Evolutionary conservation across 2,329 filamentous ascomycete species (phyloP), one percentile per base, ranked within the genome.

Genomic region (Colletotrichum falcatum): DNA sequence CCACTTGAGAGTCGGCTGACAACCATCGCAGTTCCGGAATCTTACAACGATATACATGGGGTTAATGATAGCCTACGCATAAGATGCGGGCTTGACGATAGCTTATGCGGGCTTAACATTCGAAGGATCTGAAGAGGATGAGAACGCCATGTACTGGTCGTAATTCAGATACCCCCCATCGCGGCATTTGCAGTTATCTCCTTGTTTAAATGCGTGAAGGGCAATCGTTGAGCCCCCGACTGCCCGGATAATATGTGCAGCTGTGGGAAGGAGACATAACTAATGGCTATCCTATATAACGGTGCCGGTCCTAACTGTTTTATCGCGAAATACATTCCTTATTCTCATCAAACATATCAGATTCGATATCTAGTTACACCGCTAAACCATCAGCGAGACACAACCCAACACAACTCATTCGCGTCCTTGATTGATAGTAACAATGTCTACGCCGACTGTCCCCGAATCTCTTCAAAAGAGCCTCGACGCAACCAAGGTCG

Each of bases 401-500:
- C 5, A 30, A 4, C 23, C 5, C 14, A 12, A 53, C 18, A 16
- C n/a, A 49, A 8, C 14, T n/a, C 20, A 14, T n/a, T 49, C 9
- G 33, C n/a, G 20, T 9, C 11, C 18, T n/a, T 33, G 14, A 4
- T 6, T 9, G 2, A 9, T 1, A 37, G 2, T 12, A 14, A 53
- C 28, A 44, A 70, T 70, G 67, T 46, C 64, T 48, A 44, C 53
- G 7, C 58, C 58, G 1, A 18, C 62, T 16, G 8, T 66, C 18
- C 66, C 66, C n/a, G 33, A 56, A 5, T 61, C 64, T 58, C 58
- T 70, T 37, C 58, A 70, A 16, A 62, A 62, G 51, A 67, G 67
- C 28, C 46, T 81, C 23, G 77, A 80, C 59, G 72, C 71, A 49
- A 74, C 81, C 73, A 85, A 85, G 74, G 80, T 78, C 68, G 82